Percentiles rank a stretch among this genome's conserved stretches.
These are phyloP conservation scores for Phytophthora lateralis DNA, from an alignment of 352 stramenopile species.

Conservation along the genomic window DNA sequence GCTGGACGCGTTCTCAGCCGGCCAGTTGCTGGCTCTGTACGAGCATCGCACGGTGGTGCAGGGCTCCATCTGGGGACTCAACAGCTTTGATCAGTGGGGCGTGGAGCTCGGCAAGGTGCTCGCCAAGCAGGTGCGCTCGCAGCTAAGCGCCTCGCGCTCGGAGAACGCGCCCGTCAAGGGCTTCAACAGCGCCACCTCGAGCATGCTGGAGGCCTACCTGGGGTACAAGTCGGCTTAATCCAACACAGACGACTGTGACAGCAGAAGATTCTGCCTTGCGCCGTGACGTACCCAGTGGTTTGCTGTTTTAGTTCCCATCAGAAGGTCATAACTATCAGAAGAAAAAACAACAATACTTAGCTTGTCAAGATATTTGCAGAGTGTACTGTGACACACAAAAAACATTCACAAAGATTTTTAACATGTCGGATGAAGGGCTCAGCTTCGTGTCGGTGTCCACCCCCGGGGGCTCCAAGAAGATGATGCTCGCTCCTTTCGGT, in stretches of 20 bases:
- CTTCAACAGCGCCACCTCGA: slow-evolving; percentile 95
- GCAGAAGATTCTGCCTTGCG: background rate
- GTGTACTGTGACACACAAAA: no score
- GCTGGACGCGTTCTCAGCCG: slow-evolving; percentile 94
- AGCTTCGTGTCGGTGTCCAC: slow-evolving; percentile 17
- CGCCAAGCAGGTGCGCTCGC: slow-evolving; percentile 93
- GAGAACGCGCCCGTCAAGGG: slow-evolving; percentile 84
- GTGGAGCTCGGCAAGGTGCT: slow-evolving; percentile 99
- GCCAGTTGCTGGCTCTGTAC: slow-evolving; percentile 98
- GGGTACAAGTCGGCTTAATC: slow-evolving; percentile 68
- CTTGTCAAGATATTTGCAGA: no score
- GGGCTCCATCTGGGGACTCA: slow-evolving; percentile 98
- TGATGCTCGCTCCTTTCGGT: slow-evolving; percentile 16
- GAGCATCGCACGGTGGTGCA: slow-evolving; percentile 98
- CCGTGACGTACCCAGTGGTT: background rate
- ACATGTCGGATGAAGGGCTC: background rate
- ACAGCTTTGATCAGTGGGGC: slow-evolving; percentile 99
- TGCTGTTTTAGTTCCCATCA: slow-evolving; percentile 13
- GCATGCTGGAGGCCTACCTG: slow-evolving; percentile 94
- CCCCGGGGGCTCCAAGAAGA: slow-evolving; percentile 14
- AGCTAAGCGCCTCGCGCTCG: slow-evolving; percentile 85
- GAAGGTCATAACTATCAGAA: slow-evolving; percentile 24
- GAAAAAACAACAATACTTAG: slow-evolving; percentile 14
- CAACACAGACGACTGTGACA: background rate
- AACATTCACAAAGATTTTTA: no score